Evolutionary conservation across 495 filamentous ascomycete species (phyloP).

Genomic region (Hypoxylon trugodes): DNA sequence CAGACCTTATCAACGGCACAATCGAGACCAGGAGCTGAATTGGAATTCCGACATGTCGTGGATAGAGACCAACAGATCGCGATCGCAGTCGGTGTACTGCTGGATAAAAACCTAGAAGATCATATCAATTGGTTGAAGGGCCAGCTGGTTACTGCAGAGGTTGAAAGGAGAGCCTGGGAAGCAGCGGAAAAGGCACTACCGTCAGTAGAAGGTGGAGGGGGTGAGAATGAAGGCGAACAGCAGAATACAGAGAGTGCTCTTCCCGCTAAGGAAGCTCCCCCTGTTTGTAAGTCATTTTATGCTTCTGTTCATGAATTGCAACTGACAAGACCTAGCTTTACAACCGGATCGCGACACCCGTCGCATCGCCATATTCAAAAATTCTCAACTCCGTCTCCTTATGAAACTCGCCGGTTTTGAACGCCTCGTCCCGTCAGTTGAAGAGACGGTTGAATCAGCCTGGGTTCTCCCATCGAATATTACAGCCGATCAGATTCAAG

Average conservation of each 20-base stretch:
- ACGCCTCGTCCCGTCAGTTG: conserved; percentile 66
- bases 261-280: conserved; percentile 48
- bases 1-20: conserved; percentile 68
- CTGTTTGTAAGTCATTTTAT: conserved; percentile 53
- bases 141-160: conserved; percentile 69
- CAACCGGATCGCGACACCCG: conserved; percentile 72
- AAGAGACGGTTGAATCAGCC: conserved; percentile 72
- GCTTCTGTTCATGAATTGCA: background rate
- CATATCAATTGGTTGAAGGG: conserved; percentile 83
- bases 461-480: conserved; percentile 82
- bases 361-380: conserved; percentile 81
- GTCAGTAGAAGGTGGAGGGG: conserved; percentile 35
- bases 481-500: conserved; percentile 67
- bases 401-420: conserved; percentile 79
- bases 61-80: conserved; percentile 74
- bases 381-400: conserved; percentile 88
- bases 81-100: conserved; percentile 77
- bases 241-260: conserved; percentile 50
- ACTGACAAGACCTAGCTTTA: conserved; percentile 57
- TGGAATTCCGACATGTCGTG: conserved; percentile 79
- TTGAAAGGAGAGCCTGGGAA: conserved; percentile 84
- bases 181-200: conserved; percentile 66
- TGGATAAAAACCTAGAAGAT: conserved; percentile 78
- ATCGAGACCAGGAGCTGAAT: conserved; percentile 69
- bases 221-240: conserved; percentile 43